Base-by-base conservation (phyloP, 2,329 filamentous ascomycete genomes). In the Magnaporthiopsis poae region DNA sequence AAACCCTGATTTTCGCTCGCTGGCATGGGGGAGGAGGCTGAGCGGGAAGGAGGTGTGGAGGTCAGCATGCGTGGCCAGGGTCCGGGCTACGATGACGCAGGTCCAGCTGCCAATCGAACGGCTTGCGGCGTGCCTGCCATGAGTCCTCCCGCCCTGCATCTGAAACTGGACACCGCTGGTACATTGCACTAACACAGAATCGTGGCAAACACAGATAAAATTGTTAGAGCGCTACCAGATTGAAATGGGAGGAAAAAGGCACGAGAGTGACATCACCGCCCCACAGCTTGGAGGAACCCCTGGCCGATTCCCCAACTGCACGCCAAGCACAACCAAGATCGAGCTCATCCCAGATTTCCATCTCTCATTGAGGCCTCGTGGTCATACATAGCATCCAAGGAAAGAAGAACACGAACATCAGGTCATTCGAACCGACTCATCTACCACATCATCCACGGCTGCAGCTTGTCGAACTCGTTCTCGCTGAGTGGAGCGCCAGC, bases 371-470 rank as follows among this genome's bases (percentile, higher is more conserved):
- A 39, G 5, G 36, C 36, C 13, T 13, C 36, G 18, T 21, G 13
- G 18, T 5, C 39, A 18, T 18, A 5, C 13, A 5, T 2, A 5
- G 15, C 5, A 46, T 46, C 39, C 39, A 46, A 46, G 39, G 13
- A 46, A 46, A 46, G 15, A 12, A 36, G 11, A 36, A 36, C 11
- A 11, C 11, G 13, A 11, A 2, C 11, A 36, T 11, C 35, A 36
- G 3, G 35, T 13, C 35, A 36, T 36, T 36, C 11, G 39, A 46
- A 46, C 21, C 4, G 21, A n/a, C 21, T 25, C 18, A 9, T 5
- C 46, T 56, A 62, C 64, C 64, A 65, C 25, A 62, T 33, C 59
- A 65, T 65, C 64, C 64, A 62, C n/a, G 52, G 39, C 25, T 59
- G 60, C 31, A 65, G 64, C 21, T 65, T 65, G n/a, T 31, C 56